phyloP scores from a whole-genome alignment of 176 grass and related monocot genomes.

The Triticum monococcum region DNA sequence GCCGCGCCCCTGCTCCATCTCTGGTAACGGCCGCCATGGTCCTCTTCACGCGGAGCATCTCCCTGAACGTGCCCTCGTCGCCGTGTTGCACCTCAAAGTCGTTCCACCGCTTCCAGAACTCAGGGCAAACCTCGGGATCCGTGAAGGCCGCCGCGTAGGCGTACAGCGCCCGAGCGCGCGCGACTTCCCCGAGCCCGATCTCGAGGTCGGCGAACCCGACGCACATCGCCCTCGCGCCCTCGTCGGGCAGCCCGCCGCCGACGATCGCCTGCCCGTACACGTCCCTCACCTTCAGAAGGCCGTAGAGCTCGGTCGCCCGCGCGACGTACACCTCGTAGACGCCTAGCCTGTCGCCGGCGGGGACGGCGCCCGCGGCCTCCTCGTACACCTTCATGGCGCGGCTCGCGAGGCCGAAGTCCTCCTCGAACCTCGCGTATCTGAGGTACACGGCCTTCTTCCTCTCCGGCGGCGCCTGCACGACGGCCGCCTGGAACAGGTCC shows the following conservation, averaged over 20 bases:
- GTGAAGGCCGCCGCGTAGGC: constrained; percentile 39
- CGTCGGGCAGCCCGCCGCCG: constrained; percentile 41
- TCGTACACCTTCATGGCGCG: constrained; percentile 71
- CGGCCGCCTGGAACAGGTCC: constrained; percentile 65
- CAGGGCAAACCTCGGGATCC: constrained; percentile 25
- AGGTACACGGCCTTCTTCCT: constrained; percentile 56
- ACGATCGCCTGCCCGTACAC: constrained; percentile 53
- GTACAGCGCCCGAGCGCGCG: constrained; percentile 41
- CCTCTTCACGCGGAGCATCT: constrained; percentile 50
- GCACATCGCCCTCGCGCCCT: constrained; percentile 52
- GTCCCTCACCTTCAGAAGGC: constrained; percentile 51
- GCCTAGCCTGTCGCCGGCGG: constrained; percentile 50
- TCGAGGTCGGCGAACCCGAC: constrained; percentile 65
- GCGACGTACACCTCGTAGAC: constrained; percentile 72
- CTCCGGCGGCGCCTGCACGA: constrained; percentile 46
- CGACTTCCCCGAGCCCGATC: constrained; percentile 40
- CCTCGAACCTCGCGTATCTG: constrained; percentile 70
- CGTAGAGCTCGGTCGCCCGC: constrained; percentile 48
- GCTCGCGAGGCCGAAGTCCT: constrained; percentile 58
- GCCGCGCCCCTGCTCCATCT: background rate
- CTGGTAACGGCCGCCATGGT: background rate
- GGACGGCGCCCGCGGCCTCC: constrained; percentile 45
- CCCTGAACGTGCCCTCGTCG: constrained; percentile 53
- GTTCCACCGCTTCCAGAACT: constrained; percentile 56
- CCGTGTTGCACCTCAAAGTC: constrained; percentile 54